phyloP scores from a whole-genome alignment of 108 stramenopile species.

The Pseudonitzschia pungens region DNA sequence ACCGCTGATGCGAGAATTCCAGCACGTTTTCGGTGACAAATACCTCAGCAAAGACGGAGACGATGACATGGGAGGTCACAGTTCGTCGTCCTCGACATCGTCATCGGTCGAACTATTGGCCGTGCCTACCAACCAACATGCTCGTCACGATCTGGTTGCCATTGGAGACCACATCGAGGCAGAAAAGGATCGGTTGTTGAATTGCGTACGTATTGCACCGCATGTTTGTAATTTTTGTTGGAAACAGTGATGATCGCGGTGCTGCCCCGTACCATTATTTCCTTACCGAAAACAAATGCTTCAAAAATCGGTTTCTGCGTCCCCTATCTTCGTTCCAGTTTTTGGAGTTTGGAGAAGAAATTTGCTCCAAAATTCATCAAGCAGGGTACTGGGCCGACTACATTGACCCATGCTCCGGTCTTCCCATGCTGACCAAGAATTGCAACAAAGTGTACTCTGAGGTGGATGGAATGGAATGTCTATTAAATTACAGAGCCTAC shows the following conservation, averaged over 20 bases:
- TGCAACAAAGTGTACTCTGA: conserved; percentile 88
- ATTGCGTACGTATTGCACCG: conserved; percentile 51
- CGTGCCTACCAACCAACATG: conserved; percentile 85
- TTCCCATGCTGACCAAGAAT: conserved; percentile 84
- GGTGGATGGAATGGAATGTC: conserved; percentile 91
- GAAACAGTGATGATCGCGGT: neutral
- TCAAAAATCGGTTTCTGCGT: neutral
- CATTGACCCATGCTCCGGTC: conserved; percentile 97
- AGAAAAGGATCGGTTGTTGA: conserved; percentile 86
- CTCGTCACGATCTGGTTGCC: conserved; percentile 79
- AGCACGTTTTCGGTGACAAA: conserved; percentile 77
- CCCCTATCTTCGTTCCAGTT: conserved; percentile 17
- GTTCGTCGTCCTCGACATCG: neutral
- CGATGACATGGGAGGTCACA: neutral
- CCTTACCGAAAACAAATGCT: neutral
- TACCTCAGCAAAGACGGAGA: conserved; percentile 37
- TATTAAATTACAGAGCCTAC: conserved; percentile 85
- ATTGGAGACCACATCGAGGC: conserved; percentile 81
- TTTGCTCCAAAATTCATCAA: conserved; percentile 54
- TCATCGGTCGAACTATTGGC: conserved; percentile 50
- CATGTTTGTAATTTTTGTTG: neutral
- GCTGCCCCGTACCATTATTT: neutral
- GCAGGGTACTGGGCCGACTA: conserved; percentile 90
- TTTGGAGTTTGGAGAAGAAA: conserved; percentile 68
- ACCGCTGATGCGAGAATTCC: conserved; percentile 76